Evolutionary conservation across 2,329 filamentous ascomycete genomes (phyloP).

Genomic region (Fusarium longipes): DNA sequence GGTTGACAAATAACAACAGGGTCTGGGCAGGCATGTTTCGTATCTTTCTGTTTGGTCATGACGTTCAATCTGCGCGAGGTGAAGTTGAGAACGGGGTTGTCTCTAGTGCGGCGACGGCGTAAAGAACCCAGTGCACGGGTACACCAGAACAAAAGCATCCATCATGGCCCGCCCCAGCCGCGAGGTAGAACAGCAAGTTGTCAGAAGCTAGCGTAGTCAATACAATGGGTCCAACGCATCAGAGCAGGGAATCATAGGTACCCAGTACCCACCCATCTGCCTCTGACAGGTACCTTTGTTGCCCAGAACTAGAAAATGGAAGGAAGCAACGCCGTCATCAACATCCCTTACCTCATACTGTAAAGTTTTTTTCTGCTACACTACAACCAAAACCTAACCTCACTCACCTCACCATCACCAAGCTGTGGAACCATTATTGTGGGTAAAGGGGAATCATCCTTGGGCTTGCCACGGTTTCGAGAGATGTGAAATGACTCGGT

Average conservation of each 20-base stretch:
- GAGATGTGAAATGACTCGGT: constrained; percentile 38
- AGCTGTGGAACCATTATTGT: constrained; percentile 43
- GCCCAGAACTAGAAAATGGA: constrained; percentile 16
- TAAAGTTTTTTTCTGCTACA: constrained; percentile 28
- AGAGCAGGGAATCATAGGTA: constrained; percentile 5
- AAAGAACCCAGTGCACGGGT: constrained; percentile 23
- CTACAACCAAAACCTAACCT: constrained; percentile 13
- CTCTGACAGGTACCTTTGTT: constrained; percentile 32
- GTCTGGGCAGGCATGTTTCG: constrained; percentile 21
- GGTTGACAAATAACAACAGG: constrained; percentile 21
- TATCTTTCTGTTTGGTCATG: constrained; percentile 25
- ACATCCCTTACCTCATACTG: constrained; percentile 43
- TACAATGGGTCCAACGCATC: constrained; percentile 3
- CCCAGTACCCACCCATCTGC: constrained; percentile 10
- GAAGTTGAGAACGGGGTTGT: constrained; percentile 28
- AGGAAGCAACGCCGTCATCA: constrained; percentile 36
- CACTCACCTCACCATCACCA: constrained; percentile 6
- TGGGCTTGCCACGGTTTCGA: constrained; percentile 39
- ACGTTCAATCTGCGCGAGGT: constrained; percentile 29
- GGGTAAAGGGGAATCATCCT: constrained; percentile 38
- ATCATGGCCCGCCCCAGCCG: constrained; percentile 42
- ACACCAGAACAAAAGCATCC: constrained; percentile 7
- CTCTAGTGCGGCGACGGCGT: constrained; percentile 43
- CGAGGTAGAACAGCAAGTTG: constrained; percentile 21
- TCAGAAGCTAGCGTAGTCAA: constrained; percentile 19